A percentile compares a stretch with the other conserved stretches of the same genome.
phyloP scores from a whole-genome alignment of 106 monocot species.

The Dioscorea zingiberensis region DNA sequence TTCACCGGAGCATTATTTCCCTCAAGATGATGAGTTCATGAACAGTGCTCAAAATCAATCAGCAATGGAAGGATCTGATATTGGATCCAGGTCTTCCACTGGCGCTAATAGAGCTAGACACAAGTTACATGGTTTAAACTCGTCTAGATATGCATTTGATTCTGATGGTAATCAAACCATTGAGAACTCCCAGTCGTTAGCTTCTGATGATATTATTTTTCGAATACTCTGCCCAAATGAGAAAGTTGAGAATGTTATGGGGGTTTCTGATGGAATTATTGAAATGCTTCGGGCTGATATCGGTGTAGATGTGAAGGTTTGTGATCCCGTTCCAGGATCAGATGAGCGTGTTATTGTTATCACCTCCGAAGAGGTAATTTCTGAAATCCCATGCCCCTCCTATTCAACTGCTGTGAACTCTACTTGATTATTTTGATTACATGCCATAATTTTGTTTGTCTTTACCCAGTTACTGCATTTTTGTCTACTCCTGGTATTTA shows the following conservation, averaged over 20 bases:
- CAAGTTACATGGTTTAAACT: conserved; percentile 27
- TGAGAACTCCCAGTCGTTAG: conserved; percentile 28
- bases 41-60: conserved; percentile 26
- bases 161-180: conserved; percentile 33
- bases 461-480: too few relatives aligned
- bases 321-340: conserved; percentile 64
- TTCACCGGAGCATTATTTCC: conserved; percentile 48
- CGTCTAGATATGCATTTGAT: conserved; percentile 47
- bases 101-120: conserved; percentile 36
- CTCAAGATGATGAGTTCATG: conserved; percentile 57
- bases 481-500: too few relatives aligned
- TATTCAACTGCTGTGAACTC: too few relatives aligned
- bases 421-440: too few relatives aligned
- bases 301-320: conserved; percentile 75
- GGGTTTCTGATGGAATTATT: conserved; percentile 53
- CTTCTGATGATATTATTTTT: conserved; percentile 63
- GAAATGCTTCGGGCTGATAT: conserved; percentile 73
- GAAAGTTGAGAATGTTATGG: conserved; percentile 57
- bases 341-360: conserved; percentile 65
- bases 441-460: too few relatives aligned
- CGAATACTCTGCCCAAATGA: conserved; percentile 84
- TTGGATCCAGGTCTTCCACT: conserved; percentile 34
- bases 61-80: conserved; percentile 44
- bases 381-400: background rate
- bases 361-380: conserved; percentile 79